These are phyloP conservation scores for Mediolabrus comicus DNA, from an alignment of 108 stramenopile species.

Conservation along the genomic window DNA sequence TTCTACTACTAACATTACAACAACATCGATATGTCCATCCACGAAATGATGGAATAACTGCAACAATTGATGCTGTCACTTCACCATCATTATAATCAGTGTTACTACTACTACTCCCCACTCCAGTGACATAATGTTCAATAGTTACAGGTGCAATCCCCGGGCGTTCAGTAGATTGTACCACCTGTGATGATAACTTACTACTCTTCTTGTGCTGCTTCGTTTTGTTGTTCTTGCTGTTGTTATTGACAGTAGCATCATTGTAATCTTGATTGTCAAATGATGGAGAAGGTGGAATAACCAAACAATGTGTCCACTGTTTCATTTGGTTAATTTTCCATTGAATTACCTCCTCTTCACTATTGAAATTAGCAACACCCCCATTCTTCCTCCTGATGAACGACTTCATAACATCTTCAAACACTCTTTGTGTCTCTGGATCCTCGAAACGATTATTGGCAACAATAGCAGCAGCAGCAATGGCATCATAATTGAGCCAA, in stretches of 20 bases:
- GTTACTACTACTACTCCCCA: background rate
- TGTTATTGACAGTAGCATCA: no score
- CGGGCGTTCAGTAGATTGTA: slow-evolving; percentile 8
- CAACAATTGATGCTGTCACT: background rate
- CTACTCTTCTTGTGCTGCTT: slow-evolving; percentile 13
- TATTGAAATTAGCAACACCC: background rate
- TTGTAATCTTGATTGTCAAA: no score
- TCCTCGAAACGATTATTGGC: no score
- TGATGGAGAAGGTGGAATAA: slow-evolving; percentile 31
- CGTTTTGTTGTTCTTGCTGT: background rate
- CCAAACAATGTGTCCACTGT: slow-evolving; percentile 45
- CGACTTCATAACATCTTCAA: no score
- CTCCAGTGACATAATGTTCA: no score
- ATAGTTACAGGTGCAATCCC: slow-evolving; percentile 6
- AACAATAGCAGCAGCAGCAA: background rate
- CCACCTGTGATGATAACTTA: slow-evolving; percentile 14
- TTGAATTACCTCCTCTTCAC: background rate
- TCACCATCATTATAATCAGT: background rate
- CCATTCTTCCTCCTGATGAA: background rate
- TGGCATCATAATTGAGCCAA: no score
- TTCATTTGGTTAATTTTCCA: slow-evolving; percentile 18
- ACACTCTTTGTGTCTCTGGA: no score
- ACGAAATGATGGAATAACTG: slow-evolving; percentile 22
- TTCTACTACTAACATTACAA: no score
- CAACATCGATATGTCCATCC: slow-evolving; percentile 45